Evolutionary conservation across 345 rosid genomes (phyloP).

Genomic region (Salix brachista): DNA sequence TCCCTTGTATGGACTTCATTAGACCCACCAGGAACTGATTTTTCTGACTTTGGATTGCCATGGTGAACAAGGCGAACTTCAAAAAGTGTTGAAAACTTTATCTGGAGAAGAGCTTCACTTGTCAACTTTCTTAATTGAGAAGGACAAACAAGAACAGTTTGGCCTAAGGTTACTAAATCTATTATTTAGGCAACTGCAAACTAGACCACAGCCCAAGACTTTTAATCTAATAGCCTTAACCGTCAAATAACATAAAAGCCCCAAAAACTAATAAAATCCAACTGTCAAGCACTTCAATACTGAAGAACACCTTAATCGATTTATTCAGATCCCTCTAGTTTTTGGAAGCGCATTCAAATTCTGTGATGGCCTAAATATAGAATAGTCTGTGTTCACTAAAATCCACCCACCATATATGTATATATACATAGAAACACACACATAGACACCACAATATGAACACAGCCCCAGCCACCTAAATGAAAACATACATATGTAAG

Average conservation of each 20-base stretch:
- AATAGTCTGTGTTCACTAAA: background rate
- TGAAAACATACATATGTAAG: background rate
- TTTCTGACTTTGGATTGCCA: constrained; percentile 24
- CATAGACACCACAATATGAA: background rate
- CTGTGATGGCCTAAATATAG: background rate
- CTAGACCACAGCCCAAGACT: background rate
- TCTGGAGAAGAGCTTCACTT: constrained; percentile 39
- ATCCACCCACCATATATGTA: background rate
- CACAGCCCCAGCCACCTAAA: background rate
- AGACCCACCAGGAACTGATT: constrained; percentile 21
- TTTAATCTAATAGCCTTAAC: background rate
- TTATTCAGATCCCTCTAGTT: background rate
- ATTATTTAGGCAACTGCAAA: background rate
- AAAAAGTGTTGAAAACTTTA: constrained; percentile 60
- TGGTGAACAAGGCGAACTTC: constrained; percentile 59
- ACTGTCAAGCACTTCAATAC: background rate
- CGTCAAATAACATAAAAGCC: too few relatives aligned
- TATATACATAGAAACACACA: background rate
- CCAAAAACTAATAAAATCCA: background rate
- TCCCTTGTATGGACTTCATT: constrained; percentile 19
- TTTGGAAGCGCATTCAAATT: background rate
- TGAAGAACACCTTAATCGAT: background rate
- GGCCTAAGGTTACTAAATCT: background rate
- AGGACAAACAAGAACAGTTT: constrained; percentile 4
- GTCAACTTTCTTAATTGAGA: constrained; percentile 5